Evolutionary conservation across 2,329 filamentous ascomycete genomes (phyloP), one percentile per base, ranked within the genome.

Genomic region (Stagonosporopsis vannaccii): DNA sequence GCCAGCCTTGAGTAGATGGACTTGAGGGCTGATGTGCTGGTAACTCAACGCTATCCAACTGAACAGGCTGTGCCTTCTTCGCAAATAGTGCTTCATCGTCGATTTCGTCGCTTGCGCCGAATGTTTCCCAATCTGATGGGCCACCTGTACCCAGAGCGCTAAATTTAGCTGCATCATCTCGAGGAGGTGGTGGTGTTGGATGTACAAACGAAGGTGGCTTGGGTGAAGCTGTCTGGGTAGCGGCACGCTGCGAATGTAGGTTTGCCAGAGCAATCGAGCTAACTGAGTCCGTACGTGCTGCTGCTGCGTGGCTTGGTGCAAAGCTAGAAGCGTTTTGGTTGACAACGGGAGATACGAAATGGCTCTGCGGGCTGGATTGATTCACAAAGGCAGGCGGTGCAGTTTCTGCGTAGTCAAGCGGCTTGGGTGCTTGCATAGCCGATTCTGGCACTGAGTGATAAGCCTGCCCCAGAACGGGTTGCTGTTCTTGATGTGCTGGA

Each of bases 111-210:
- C 51, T 63, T 6, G 44, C 59, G 11, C 73, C 73, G 58, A 76
- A 70, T 30, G 68, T 73, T 43, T 77, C 74, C 75, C 75, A 77
- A 33, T 76, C 75, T 9, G 72, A 75, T 4, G 75, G 75, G 2
- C 69, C 72, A 6, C 75, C 75, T 37, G 59, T 59, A 7, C 73
- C 73, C 3, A 76, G 51, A 12, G 68, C 73, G 40, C 71, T 74
- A 37, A 72, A 73, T 20, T 57, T 71, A 1, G 72, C 69, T 11
- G 64, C 62, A 37, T 68, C 62, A 40, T 69, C 70, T 41, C 64
- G 66, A 40, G 62, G 66, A 33, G 66, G 70, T 32, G 68, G 68
- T 25, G 68, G 65, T 17, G 63, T 63, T 2, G 69, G 63, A 19
- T 58, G 37, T 20, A 61, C 69, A 11, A 55, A 57, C 2, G 58